These are phyloP conservation scores for Candida xyloterini DNA, from an alignment of 805 yeast genomes.

Conservation along the genomic window DNA sequence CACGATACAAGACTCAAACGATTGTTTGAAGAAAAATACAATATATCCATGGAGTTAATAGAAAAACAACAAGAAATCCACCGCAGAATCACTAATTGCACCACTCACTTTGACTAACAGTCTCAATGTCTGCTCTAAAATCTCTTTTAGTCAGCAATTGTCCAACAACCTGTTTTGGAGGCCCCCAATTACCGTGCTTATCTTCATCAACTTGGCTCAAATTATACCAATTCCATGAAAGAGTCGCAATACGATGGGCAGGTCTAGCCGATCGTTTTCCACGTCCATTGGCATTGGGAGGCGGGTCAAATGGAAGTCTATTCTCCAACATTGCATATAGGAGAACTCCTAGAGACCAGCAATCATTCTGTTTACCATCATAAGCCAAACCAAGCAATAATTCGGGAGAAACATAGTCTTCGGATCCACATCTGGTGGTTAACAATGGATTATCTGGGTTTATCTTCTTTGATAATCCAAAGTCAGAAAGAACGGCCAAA, in stretches of 20 bases:
- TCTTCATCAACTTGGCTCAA: slow-evolving; percentile 36
- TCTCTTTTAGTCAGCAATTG: slow-evolving; percentile 48
- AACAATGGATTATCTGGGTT: slow-evolving; percentile 59
- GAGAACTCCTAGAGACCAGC: slow-evolving; percentile 96
- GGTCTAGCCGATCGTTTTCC: slow-evolving; percentile 52
- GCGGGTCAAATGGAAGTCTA: slow-evolving; percentile 87
- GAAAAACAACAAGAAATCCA: slow-evolving; percentile 18
- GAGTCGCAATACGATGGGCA: slow-evolving; percentile 87
- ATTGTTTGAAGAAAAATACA: slow-evolving; percentile 15
- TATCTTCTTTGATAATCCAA: slow-evolving; percentile 79
- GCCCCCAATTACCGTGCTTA: slow-evolving; percentile 36
- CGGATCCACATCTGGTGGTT: slow-evolving; percentile 92
- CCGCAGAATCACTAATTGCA: slow-evolving; percentile 9
- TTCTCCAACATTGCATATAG: slow-evolving; percentile 81
- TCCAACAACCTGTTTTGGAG: slow-evolving; percentile 51
- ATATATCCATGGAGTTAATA: slow-evolving; percentile 12
- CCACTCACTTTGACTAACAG: slow-evolving; percentile 38
- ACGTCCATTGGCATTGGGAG: slow-evolving; percentile 51
- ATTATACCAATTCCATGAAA: slow-evolving; percentile 84
- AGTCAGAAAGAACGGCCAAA: slow-evolving; percentile 70
- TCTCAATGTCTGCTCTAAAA: slow-evolving; percentile 35
- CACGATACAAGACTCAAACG: slow-evolving; percentile 1
- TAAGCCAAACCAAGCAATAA: slow-evolving; percentile 84
- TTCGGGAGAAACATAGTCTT: slow-evolving; percentile 95
- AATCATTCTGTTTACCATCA: slow-evolving; percentile 86